Percentiles rank a stretch among this genome's conserved stretches.
These are phyloP conservation scores for Fusarium hainanense DNA, from an alignment of 2,329 filamentous ascomycete species.

Conservation along the genomic window DNA sequence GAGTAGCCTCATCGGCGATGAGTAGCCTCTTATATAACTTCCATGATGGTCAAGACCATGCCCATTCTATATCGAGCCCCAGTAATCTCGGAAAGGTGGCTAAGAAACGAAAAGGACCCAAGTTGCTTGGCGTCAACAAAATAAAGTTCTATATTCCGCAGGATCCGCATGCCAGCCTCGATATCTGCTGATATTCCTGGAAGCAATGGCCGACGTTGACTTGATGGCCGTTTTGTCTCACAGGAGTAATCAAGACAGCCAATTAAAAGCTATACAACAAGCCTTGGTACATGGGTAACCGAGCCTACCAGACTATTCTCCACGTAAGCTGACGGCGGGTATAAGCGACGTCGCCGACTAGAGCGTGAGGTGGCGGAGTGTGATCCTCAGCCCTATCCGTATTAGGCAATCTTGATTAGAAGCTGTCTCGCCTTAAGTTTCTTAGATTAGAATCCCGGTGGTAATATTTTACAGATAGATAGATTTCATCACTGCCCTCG, in stretches of 20 bases:
- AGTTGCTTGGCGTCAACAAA: background rate
- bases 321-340: background rate
- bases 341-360: background rate
- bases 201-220: background rate
- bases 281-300: background rate
- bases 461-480: background rate
- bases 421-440: background rate
- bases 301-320: background rate
- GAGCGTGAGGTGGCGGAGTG: background rate
- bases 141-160: background rate
- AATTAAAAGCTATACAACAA: background rate
- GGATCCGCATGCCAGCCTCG: background rate
- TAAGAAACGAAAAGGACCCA: background rate
- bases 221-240: background rate
- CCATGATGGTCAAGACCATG: no score
- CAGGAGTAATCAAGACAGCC: background rate
- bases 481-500: no score
- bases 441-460: accelerated
- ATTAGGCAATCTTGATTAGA: background rate
- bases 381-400: background rate
- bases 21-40: background rate
- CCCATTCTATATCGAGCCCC: no score
- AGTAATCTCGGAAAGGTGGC: background rate
- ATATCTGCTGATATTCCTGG: background rate
- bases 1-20: no score